Conservation (phyloP, 208 protist species). For the Tritrichomonas musculus region DNA sequence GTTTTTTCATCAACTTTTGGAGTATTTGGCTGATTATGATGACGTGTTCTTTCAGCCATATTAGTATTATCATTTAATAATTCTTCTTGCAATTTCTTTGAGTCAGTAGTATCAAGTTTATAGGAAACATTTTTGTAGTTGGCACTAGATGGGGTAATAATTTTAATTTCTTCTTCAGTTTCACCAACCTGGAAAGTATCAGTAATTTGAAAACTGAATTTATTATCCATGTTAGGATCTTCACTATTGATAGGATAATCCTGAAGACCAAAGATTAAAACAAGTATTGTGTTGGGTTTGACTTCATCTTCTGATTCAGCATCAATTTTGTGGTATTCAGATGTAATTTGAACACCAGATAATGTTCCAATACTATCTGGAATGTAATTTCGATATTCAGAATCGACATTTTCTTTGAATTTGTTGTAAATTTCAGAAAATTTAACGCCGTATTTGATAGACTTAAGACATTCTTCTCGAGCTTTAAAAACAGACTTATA, state of each 20-base stretch:
- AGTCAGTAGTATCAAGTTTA: background rate
- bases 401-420: background rate
- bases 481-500: background rate
- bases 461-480: background rate
- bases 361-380: background rate
- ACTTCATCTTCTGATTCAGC: background rate
- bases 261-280: background rate
- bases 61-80: background rate
- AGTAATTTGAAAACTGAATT: background rate
- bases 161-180: background rate
- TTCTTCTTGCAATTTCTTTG: background rate
- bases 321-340: background rate
- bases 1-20: background rate
- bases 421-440: background rate
- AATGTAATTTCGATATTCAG: background rate
- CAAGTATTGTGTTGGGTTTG: background rate
- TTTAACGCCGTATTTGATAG: background rate
- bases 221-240: background rate
- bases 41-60: constrained; percentile 2
- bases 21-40: background rate
- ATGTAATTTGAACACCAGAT: background rate
- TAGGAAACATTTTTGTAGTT: background rate
- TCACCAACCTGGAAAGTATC: background rate
- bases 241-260: too few species aligned
- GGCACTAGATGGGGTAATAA: background rate